These are phyloP conservation scores for Akanthomyces muscarius DNA, from an alignment of 2,329 filamentous ascomycete species.

Conservation along the genomic window DNA sequence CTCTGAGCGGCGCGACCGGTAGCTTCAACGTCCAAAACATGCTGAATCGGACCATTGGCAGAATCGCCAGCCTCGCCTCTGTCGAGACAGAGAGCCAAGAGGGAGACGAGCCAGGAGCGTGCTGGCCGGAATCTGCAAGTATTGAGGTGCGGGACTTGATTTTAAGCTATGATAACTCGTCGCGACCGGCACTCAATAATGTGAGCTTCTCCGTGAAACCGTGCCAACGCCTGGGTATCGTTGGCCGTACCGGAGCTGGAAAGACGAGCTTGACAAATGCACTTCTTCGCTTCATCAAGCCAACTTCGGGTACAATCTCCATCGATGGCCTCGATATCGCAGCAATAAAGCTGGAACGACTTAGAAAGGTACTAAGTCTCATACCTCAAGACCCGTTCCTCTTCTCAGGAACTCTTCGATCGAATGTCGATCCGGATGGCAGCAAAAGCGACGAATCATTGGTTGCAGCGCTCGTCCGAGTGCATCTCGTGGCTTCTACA, in stretches of 20 bases:
- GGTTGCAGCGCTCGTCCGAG: too few species aligned
- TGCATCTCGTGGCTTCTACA: background rate
- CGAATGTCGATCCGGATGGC: conserved; percentile 7
- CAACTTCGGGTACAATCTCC: background rate
- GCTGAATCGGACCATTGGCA: background rate
- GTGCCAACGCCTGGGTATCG: conserved; percentile 13
- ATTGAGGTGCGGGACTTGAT: conserved; percentile 7
- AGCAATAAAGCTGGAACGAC: background rate
- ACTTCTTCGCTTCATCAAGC: conserved; percentile 9
- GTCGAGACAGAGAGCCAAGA: conserved; percentile 8
- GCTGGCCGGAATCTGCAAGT: conserved; percentile 5
- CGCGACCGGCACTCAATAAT: background rate
- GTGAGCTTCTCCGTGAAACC: conserved; percentile 6
- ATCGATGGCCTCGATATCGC: conserved; percentile 10
- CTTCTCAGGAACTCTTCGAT: conserved; percentile 12
- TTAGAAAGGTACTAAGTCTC: background rate
- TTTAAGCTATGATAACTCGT: background rate
- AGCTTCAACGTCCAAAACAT: background rate
- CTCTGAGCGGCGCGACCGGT: background rate
- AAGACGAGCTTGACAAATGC: conserved; percentile 17
- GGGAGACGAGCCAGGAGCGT: background rate
- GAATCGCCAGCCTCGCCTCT: conserved; percentile 6
- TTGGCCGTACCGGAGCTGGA: conserved; percentile 18
- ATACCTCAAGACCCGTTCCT: conserved; percentile 19
- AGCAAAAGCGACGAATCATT: too few species aligned